A percentile compares a stretch with the other conserved stretches of the same genome.
Conservation (phyloP, 2,329 filamentous ascomycete genomes). For the Madurella mycetomatis region DNA sequence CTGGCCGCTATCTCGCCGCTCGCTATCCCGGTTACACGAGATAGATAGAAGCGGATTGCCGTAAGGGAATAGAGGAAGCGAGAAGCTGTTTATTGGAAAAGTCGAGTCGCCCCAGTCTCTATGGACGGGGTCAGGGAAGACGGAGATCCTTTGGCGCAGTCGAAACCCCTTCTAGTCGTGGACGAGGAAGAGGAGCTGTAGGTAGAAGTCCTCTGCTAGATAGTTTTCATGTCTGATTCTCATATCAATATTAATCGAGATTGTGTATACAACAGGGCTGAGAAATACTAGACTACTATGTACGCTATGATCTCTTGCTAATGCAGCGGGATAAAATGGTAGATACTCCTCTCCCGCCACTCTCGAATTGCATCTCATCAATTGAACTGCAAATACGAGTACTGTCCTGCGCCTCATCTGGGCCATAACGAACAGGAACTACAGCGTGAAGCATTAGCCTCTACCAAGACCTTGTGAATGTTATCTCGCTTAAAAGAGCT, state of each 20-base stretch:
- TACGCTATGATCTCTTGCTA: too few relatives aligned
- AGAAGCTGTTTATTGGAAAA: conserved; percentile 8
- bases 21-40: too few relatives aligned
- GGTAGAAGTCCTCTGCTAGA: conserved; percentile 6
- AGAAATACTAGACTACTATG: too few relatives aligned
- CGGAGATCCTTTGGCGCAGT: conserved; percentile 2
- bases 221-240: conserved; percentile 4
- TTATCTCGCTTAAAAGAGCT: too few relatives aligned
- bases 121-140: conserved; percentile 5
- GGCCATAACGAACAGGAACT: conserved; percentile 15
- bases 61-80: conserved; percentile 5
- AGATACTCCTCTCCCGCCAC: too few relatives aligned
- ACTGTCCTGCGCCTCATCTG: neutral
- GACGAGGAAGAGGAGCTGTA: conserved; percentile 3
- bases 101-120: neutral
- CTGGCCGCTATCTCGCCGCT: conserved; percentile 2
- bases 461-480: neutral
- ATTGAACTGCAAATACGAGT: too few relatives aligned
- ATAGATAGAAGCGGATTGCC: conserved; percentile 9
- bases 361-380: too few relatives aligned
- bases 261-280: too few relatives aligned
- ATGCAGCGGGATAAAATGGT: too few relatives aligned
- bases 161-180: conserved; percentile 5
- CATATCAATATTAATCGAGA: neutral
- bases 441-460: neutral